Base-by-base conservation (phyloP, 257 asterid species). In the Lycium barbarum region DNA sequence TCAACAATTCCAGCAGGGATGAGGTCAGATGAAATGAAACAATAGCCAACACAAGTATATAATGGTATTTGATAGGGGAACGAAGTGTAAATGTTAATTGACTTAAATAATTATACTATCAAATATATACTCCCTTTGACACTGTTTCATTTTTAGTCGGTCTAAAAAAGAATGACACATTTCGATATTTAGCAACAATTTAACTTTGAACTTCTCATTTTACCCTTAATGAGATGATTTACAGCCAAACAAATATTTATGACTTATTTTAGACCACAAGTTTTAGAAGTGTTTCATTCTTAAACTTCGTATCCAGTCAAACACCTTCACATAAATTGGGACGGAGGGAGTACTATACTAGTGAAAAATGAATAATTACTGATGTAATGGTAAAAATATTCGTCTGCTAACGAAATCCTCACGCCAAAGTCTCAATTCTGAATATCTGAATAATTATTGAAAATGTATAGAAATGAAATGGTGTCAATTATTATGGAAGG, bases 381-480 rank as follows among this genome's bases (percentile, higher is more conserved):
- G 1, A 3, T 26, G 26, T 26, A 40, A 26, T 26, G 65, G 26
- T 76, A 13, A 14, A 33, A 36, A 76, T 2, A 22, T 0, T 7
- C 13, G 49, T 53, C 65, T 4, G 38, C 61, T 53, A 26, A 7
- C 15, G 63, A 1, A 53, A 76, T 76, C 26, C 58, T 6, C 15
- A 9, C 33, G 33, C 53, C 47, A 8, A 78, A 53, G 49, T 76
- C 14, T 14, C 33, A 0, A 78, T 12, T 78, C 53, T 33, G 8
- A 66, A 66, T 66, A 26, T 33, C 14, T 72, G 18, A 9, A 26
- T 26, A n/a, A 45, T 5, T 72, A 35, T 51, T 61, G 59, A 20
- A 83, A 38, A 18, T 38, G 79, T 58, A 12, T 33, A 36, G 68
- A 59, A 67, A 33, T 55, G 20, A 85, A 36, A 66, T 66, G 73